Evolutionary conservation across 2,329 filamentous ascomycete genomes (phyloP).

Genomic region (Aspergillus quadrilineatus): DNA sequence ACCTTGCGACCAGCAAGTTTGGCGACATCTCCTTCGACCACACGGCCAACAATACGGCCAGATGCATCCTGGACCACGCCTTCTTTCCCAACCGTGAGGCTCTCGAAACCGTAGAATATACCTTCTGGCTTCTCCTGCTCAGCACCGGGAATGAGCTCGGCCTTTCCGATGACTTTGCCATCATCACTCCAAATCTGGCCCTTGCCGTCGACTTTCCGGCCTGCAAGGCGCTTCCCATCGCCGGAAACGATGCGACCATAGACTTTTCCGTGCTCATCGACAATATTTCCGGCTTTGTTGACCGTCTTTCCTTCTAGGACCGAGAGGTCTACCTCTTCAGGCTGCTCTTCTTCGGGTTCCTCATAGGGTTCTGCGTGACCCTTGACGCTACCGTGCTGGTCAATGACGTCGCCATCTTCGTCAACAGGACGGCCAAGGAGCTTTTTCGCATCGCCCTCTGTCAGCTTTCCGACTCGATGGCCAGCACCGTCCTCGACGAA

Average conservation of each 20-base stretch:
- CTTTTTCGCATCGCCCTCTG: slow-evolving; percentile 68
- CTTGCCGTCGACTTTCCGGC: slow-evolving; percentile 62
- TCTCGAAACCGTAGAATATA: slow-evolving; percentile 61
- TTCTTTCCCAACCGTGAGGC: slow-evolving; percentile 57
- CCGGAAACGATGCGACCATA: slow-evolving; percentile 59
- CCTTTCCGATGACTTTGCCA: slow-evolving; percentile 60
- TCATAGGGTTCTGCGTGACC: slow-evolving; percentile 59
- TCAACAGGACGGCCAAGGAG: slow-evolving; percentile 74
- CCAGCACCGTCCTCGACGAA: slow-evolving; percentile 73
- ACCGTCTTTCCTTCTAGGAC: slow-evolving; percentile 61
- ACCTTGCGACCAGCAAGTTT: slow-evolving; percentile 64
- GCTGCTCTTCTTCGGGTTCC: slow-evolving; percentile 50
- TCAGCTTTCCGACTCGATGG: slow-evolving; percentile 69
- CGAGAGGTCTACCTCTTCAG: slow-evolving; percentile 54
- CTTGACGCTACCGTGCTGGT: slow-evolving; percentile 68
- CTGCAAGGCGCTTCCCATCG: slow-evolving; percentile 54
- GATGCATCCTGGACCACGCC: slow-evolving; percentile 52
- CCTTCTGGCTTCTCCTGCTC: slow-evolving; percentile 53
- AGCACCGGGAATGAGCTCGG: slow-evolving; percentile 56
- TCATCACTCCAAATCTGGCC: slow-evolving; percentile 65
- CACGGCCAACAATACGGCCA: slow-evolving; percentile 49
- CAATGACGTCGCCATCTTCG: slow-evolving; percentile 77
- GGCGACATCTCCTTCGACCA: slow-evolving; percentile 64
- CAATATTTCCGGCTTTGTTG: slow-evolving; percentile 64
- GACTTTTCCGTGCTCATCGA: slow-evolving; percentile 59